Base-by-base conservation (phyloP, 192 early-diverging fungal genomes). In the Coemansia sp. region DNA sequence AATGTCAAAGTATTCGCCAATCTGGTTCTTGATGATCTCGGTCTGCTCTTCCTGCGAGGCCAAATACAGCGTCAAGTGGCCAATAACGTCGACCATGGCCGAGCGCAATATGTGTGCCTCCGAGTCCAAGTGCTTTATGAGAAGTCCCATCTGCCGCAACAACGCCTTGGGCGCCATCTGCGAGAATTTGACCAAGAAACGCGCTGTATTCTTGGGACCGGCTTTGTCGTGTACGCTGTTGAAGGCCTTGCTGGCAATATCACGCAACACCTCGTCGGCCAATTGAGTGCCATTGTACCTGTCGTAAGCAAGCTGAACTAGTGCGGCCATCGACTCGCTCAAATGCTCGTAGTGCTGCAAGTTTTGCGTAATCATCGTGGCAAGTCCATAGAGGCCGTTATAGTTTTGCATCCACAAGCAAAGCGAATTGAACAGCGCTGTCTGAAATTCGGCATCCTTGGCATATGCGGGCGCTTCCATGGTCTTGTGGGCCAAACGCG, bases 1-100 rank as follows among this genome's bases (percentile, higher is more conserved):
- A 64, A 95, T 88, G 70, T 97, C 94, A 79, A 94, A 97, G 69
- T 94, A 96, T 42, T 89, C 86, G 55, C 89, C 86, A 58, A 98
- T 85, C 74, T 93, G 90, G 63, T 87, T 85, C 67, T 86, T 83
- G 34, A 86, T 84, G 19, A 86, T 90, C 4, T 89, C 87, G 0
- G 86, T 88, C 63, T 94, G 87, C 37, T 92, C 90, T 31, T 90
- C 89, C 31, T 87, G 87, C 50, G 85, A 80, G 5, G 94, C 85
- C 36, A 93, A 70, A 46, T 90, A 86, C 31, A 90, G 85, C 46
- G 96, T 94, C 14, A 98, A 85, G 67, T 94, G 89, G 23, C 91
- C 94, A 27, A 97, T 85, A 5, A 94, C 92, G 44, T 99, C 97
- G 9, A 98, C 88, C 71, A 98, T 88, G 3, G 90, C 90, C 17